Evolutionary conservation across 1,284 basidiomycete genomes (phyloP), one percentile per base, ranked within the genome.

Genomic region (Laetiporus sulphureus): DNA sequence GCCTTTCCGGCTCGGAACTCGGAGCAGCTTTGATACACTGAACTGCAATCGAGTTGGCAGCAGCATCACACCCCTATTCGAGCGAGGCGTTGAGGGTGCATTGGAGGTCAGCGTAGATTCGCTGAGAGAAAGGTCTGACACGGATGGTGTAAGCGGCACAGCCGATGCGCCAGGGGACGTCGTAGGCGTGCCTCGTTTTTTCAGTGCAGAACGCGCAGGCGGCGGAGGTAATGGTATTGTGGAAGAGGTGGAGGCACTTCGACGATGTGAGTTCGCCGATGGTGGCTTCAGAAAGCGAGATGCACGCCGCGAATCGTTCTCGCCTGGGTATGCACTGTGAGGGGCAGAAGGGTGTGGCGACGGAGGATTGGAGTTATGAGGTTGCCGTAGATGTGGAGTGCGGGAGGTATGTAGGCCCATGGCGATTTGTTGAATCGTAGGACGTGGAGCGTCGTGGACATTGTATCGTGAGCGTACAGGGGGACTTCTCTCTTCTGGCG

Each of bases 361-460:
- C n/a, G n/a, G n/a, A n/a, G n/a, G 54, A 36, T 45, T 53, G 19
- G 57, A 41, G 7, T 49, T 43, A 37, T 47, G 51, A 13, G 54
- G 49, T 18, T 71, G 66, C 39, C 75, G 71, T 21, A 84, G 59
- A 56, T 84, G 80, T 4, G 82, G 81, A 2, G 82, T 85, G 32
- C 79, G 75, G 10, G 82, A 85, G 22, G 82, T 64, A 57, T 84
- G 83, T 16, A 84, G 68, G 19, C 81, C 82, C 80, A 84, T 85
- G 13, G 80, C 77, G 48, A 84, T 84, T 59, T 84, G 81, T 52
- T 80, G 75, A 33, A 83, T 68, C 40, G 78, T 80, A 2, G 82
- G 82, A n/a, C 72, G 77, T 19, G 62, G 56, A 22, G 67, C 55
- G 51, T 70, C 61, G 40, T 63, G 58, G 43, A 68, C 58, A 48